A percentile compares a stretch with the other conserved stretches of the same genome.
Conservation (phyloP, 106 monocot genomes). For the Allium sativum region DNA sequence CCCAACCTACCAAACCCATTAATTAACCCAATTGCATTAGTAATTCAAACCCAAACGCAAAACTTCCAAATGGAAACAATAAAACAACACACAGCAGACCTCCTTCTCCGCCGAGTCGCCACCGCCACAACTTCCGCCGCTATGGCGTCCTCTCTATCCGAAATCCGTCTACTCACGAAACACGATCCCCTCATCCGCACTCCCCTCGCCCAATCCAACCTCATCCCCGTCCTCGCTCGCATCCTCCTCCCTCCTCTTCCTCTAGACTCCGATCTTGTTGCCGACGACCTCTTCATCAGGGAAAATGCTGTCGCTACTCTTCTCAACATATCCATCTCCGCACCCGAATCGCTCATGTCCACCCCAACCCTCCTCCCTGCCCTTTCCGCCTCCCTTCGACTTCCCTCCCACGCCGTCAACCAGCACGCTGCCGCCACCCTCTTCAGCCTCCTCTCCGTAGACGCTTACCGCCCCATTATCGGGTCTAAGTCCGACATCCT, state of each 20-base stretch:
- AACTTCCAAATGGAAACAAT: background rate
- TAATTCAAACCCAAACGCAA: too few relatives aligned
- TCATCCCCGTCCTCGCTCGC: conserved; percentile 37
- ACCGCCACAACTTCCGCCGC: conserved; percentile 26
- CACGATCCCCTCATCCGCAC: conserved; percentile 48
- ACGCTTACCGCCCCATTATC: conserved; percentile 53
- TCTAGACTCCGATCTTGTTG: background rate
- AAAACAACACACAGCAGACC: conserved; percentile 2
- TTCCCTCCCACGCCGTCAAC: conserved; percentile 12
- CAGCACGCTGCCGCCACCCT: conserved; percentile 62
- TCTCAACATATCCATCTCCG: conserved; percentile 64
- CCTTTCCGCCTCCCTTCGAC: conserved; percentile 30
- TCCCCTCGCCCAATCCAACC: conserved; percentile 49
- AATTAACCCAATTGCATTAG: too few relatives aligned
- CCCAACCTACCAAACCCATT: too few relatives aligned
- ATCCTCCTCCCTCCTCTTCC: conserved; percentile 9
- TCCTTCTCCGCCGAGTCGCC: conserved; percentile 10
- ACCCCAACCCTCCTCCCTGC: conserved; percentile 49
- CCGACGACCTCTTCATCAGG: background rate
- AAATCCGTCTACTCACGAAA: conserved; percentile 55
- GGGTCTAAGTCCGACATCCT: conserved; percentile 18
- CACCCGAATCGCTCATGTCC: conserved; percentile 55
- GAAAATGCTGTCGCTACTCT: conserved; percentile 48
- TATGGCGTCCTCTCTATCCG: conserved; percentile 33
- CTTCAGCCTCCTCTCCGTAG: conserved; percentile 69